Percentiles rank a stretch among this genome's conserved stretches.
These are phyloP conservation scores for Poteriospumella lacustris DNA, from an alignment of 108 stramenopile species.

Conservation along the genomic window DNA sequence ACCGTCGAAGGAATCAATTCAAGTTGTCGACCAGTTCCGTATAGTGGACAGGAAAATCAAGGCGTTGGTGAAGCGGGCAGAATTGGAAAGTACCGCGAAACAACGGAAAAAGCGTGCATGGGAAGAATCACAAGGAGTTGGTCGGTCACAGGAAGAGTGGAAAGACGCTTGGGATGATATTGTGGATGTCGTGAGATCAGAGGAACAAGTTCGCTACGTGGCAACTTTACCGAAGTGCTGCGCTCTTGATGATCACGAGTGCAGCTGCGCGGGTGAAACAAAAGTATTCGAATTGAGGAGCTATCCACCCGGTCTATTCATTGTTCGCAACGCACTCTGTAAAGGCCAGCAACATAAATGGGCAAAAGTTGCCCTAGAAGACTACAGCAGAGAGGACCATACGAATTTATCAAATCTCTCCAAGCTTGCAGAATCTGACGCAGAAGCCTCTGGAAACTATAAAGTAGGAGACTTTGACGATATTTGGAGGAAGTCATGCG, in stretches of 20 bases:
- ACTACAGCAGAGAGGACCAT: not conserved
- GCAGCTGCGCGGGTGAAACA: not conserved
- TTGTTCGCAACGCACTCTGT: not conserved
- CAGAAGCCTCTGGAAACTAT: not conserved
- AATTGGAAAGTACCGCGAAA: no score
- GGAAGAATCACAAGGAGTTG: no score
- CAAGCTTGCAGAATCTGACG: not conserved
- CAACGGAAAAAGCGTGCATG: no score
- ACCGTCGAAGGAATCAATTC: no score
- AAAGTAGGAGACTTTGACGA: not conserved
- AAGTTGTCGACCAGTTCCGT: no score
- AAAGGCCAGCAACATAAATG: not conserved
- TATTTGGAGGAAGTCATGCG: not conserved
- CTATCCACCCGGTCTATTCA: not conserved
- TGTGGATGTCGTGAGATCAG: no score
- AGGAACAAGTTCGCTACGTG: not conserved
- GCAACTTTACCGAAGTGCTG: not conserved
- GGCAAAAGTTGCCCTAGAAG: not conserved
- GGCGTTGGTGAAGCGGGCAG: no score
- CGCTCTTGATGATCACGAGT: not conserved
- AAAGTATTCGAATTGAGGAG: not conserved
- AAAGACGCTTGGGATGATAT: no score
- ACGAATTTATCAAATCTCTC: not conserved
- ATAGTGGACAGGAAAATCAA: no score
- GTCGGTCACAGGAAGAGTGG: no score